Conservation (phyloP, 305 asterid genomes). For the Salvia sclarea region DNA sequence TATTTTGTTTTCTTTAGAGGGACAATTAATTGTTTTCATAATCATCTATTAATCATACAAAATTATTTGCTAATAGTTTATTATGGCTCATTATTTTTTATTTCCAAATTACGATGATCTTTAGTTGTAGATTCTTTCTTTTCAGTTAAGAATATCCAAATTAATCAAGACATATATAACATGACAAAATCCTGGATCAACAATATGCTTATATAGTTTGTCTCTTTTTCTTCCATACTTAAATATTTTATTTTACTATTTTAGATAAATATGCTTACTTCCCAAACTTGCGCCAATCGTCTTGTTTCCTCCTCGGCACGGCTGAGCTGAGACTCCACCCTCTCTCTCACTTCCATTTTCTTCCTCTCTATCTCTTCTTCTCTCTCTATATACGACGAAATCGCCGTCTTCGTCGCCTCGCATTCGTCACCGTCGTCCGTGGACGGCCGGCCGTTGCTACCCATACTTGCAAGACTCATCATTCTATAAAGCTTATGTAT, state of each 20-base stretch:
- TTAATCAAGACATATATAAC: no score
- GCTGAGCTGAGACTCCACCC: conserved; percentile 69
- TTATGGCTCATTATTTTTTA: no score
- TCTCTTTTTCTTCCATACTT: neutral
- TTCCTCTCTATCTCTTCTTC: conserved; percentile 79
- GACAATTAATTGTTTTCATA: no score
- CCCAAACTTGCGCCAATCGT: conserved; percentile 74
- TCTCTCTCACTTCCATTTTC: conserved; percentile 63
- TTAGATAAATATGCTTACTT: conserved; percentile 33
- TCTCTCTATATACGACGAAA: conserved; percentile 58
- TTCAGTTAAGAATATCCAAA: no score
- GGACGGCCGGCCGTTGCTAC: conserved; percentile 57
- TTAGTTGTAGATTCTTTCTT: no score
- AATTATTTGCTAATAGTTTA: no score
- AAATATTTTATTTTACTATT: neutral
- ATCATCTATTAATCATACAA: neutral
- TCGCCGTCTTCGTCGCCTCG: conserved; percentile 55
- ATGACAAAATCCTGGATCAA: neutral
- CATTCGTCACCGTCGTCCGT: conserved; percentile 52
- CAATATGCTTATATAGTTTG: neutral
- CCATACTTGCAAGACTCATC: conserved; percentile 48
- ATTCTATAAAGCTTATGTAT: neutral
- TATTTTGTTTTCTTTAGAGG: neutral
- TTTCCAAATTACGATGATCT: no score
- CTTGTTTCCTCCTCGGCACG: conserved; percentile 76